Conservation (phyloP, 1,284 basidiomycete species). For the Cutaneotrichosporon spelunceum region DNA sequence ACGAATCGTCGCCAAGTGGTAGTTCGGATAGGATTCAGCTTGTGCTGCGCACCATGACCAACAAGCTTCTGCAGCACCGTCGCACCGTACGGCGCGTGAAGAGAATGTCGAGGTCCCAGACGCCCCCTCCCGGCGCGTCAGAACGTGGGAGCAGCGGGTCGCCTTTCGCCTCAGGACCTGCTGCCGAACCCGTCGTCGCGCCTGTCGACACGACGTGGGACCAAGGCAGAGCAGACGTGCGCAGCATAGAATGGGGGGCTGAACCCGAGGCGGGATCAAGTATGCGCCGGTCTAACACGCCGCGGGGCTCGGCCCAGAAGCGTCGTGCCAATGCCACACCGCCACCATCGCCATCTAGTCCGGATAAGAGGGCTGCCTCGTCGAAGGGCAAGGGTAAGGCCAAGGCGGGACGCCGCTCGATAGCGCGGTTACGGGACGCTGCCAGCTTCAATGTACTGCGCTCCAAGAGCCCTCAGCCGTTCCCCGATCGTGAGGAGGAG, state of each 20-base stretch:
- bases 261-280: neutral
- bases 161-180: neutral
- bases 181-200: constrained; percentile 7
- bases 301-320: neutral
- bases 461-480: constrained; percentile 8
- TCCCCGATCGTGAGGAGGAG: constrained; percentile 12
- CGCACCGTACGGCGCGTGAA: constrained; percentile 45
- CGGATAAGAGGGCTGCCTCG: neutral
- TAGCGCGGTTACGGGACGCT: neutral
- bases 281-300: neutral
- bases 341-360: neutral
- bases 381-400: constrained; percentile 1
- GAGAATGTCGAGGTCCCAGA: constrained; percentile 12
- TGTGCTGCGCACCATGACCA: constrained; percentile 54
- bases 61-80: constrained; percentile 51
- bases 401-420: neutral
- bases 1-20: constrained; percentile 11
- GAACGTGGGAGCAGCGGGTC: constrained; percentile 1
- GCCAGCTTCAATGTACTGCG: constrained; percentile 1
- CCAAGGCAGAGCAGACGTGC: constrained; percentile 7
- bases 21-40: constrained; percentile 49
- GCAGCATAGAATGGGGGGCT: constrained; percentile 9
- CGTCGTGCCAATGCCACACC: neutral
- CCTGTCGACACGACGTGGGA: constrained; percentile 1
- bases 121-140: constrained; percentile 1